These are phyloP conservation scores for Fusarium sp. DNA, from an alignment of 2,329 filamentous ascomycete species.

Conservation along the genomic window DNA sequence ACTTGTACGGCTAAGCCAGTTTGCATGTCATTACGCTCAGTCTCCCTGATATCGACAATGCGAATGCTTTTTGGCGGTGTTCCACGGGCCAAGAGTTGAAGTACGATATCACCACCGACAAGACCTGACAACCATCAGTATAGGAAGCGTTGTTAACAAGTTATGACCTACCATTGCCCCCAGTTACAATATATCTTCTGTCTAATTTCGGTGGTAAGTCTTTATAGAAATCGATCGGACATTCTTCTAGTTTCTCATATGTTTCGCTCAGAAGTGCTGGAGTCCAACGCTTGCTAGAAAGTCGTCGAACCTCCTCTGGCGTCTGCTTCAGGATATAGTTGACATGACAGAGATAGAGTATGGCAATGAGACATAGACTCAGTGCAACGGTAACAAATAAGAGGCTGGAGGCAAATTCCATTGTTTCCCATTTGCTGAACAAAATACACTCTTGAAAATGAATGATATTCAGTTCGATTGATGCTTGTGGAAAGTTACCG, in stretches of 20 bases:
- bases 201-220: not conserved
- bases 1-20: not conserved
- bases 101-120: constrained; percentile 18
- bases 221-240: not conserved
- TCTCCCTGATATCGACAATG: constrained; percentile 5
- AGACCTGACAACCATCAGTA: not conserved
- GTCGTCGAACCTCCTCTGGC: not conserved
- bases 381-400: not conserved
- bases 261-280: not conserved
- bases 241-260: not conserved
- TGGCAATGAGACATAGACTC: not conserved
- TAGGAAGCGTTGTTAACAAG: not conserved
- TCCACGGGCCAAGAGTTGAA: constrained; percentile 7
- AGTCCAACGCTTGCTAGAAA: not conserved
- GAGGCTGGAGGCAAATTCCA: too few relatives aligned
- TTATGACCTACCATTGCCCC: not conserved
- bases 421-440: not conserved
- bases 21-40: constrained; percentile 12
- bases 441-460: not conserved
- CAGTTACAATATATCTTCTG: constrained; percentile 11
- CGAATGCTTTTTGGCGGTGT: constrained; percentile 1
- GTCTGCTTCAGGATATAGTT: not conserved
- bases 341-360: not conserved
- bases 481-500: not conserved
- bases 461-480: not conserved